Percentiles rank a stretch among this genome's conserved stretches.
phyloP scores from a whole-genome alignment of 805 yeast species.

The Candida cerambycidarum region DNA sequence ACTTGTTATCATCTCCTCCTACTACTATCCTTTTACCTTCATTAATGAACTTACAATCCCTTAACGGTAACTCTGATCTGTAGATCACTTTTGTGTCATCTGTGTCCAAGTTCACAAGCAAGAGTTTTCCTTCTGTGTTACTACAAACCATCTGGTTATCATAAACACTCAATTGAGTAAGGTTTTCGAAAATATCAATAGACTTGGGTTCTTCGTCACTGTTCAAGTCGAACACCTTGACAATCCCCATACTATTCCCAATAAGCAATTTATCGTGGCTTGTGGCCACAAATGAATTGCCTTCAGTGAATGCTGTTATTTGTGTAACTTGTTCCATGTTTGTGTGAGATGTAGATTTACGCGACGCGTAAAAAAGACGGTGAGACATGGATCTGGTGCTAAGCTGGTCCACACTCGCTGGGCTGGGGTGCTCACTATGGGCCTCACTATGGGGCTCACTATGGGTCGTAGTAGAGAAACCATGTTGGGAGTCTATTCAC shows the following conservation, averaged over 20 bases:
- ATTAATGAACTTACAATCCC: slow-evolving; percentile 59
- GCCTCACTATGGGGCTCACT: too few relatives aligned
- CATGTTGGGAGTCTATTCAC: too few relatives aligned
- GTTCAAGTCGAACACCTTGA: slow-evolving; percentile 49
- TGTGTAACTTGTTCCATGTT: slow-evolving; percentile 6
- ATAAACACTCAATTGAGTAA: slow-evolving; percentile 39
- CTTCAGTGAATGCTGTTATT: slow-evolving; percentile 43
- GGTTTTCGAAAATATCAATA: slow-evolving; percentile 48
- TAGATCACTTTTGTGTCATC: slow-evolving; percentile 34
- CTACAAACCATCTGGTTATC: slow-evolving; percentile 29
- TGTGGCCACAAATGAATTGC: slow-evolving; percentile 35
- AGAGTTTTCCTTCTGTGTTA: slow-evolving; percentile 45
- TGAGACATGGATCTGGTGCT: too few relatives aligned
- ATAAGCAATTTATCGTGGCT: slow-evolving; percentile 38
- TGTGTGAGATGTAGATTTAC: background rate
- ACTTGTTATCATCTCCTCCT: slow-evolving; percentile 67
- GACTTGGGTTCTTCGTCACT: slow-evolving; percentile 62
- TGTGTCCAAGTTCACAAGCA: slow-evolving; percentile 33
- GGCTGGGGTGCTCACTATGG: too few relatives aligned
- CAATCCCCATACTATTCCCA: slow-evolving; percentile 54
- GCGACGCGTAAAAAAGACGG: too few relatives aligned
- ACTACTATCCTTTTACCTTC: slow-evolving; percentile 57
- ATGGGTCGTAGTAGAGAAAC: too few relatives aligned
- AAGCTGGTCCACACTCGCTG: too few relatives aligned
- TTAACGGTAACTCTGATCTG: slow-evolving; percentile 45